These are phyloP conservation scores for Porphyrellus cyaneotinctus DNA, from an alignment of 768 basidiomycete species.

Conservation along the genomic window DNA sequence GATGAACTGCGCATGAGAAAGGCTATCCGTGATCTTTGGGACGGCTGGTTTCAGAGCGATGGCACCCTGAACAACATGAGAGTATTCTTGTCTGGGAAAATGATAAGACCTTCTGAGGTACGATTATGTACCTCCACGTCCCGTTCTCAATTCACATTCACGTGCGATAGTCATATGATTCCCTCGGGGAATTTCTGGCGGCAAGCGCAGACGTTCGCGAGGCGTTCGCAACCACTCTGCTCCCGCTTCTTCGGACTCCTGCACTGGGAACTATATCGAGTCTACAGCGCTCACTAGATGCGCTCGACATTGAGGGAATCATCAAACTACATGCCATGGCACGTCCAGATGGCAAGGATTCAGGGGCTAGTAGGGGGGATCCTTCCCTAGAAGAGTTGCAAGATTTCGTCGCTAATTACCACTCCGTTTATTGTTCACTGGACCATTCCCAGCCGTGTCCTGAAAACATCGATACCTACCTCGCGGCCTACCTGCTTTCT, in stretches of 20 bases:
- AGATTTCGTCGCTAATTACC: slow-evolving; percentile 56
- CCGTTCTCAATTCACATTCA: slow-evolving; percentile 2
- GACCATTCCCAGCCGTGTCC: slow-evolving; percentile 39
- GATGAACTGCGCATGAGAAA: slow-evolving; percentile 54
- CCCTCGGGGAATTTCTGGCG: slow-evolving; percentile 15
- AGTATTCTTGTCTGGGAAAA: slow-evolving; percentile 66
- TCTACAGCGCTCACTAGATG: slow-evolving; percentile 75
- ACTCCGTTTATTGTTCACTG: slow-evolving; percentile 30
- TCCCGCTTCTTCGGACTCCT: slow-evolving; percentile 44
- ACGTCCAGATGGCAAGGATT: not conserved
- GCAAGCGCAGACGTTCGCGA: slow-evolving; percentile 38
- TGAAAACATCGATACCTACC: slow-evolving; percentile 53
- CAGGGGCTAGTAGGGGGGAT: slow-evolving; percentile 38
- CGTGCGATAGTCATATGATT: slow-evolving; percentile 4
- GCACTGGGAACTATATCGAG: slow-evolving; percentile 50
- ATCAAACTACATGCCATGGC: slow-evolving; percentile 36
- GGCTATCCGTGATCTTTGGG: slow-evolving; percentile 71
- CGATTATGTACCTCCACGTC: slow-evolving; percentile 15
- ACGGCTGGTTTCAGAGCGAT: slow-evolving; percentile 60
- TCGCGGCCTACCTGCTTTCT: slow-evolving; percentile 78
- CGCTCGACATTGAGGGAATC: slow-evolving; percentile 83
- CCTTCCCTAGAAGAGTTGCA: slow-evolving; percentile 64
- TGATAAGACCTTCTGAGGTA: slow-evolving; percentile 57
- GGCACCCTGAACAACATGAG: slow-evolving; percentile 79
- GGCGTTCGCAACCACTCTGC: slow-evolving; percentile 47